Conservation (phyloP, 352 stramenopile genomes). For the Globisporangium yorkense region DNA sequence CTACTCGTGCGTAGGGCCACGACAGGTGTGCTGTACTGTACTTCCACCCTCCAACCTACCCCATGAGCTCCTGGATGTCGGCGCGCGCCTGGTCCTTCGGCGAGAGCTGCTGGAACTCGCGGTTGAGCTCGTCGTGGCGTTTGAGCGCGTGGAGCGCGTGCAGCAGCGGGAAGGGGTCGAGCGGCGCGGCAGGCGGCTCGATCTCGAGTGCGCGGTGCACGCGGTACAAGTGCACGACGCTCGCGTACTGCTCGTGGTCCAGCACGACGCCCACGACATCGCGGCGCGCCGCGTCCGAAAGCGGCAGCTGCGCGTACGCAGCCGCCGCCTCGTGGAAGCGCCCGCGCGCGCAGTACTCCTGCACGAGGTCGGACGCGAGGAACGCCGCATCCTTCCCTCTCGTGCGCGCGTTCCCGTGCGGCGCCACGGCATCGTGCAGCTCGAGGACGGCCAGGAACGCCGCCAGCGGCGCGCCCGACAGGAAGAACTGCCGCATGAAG, state of each 20-base stretch:
- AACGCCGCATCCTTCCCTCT: slow-evolving; percentile 16
- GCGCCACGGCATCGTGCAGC: slow-evolving; percentile 9
- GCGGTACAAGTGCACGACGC: slow-evolving; percentile 39
- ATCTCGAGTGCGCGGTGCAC: slow-evolving; percentile 28
- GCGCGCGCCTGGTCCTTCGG: slow-evolving; percentile 33
- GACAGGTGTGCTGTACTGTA: no score
- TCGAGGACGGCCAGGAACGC: slow-evolving; percentile 35
- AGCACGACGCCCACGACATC: slow-evolving; percentile 32
- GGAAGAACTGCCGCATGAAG: slow-evolving; percentile 59
- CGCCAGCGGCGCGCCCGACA: slow-evolving; percentile 33
- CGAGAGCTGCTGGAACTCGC: slow-evolving; percentile 38
- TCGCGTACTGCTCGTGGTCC: slow-evolving; percentile 52
- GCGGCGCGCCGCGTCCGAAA: slow-evolving; percentile 21
- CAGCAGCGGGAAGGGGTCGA: slow-evolving; percentile 44
- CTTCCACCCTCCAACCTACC: background rate
- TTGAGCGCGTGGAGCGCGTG: slow-evolving; percentile 39
- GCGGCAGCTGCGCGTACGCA: slow-evolving; percentile 35
- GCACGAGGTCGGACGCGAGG: slow-evolving; percentile 25
- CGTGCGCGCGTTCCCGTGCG: background rate
- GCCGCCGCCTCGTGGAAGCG: slow-evolving; percentile 49
- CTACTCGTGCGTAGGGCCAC: background rate
- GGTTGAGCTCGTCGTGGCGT: slow-evolving; percentile 37
- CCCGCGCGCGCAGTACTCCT: slow-evolving; percentile 50
- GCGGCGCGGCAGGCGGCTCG: slow-evolving; percentile 14
- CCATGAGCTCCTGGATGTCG: slow-evolving; percentile 46